Conservation (phyloP, 2,329 filamentous ascomycete genomes). For the Dactylellina sp. region DNA sequence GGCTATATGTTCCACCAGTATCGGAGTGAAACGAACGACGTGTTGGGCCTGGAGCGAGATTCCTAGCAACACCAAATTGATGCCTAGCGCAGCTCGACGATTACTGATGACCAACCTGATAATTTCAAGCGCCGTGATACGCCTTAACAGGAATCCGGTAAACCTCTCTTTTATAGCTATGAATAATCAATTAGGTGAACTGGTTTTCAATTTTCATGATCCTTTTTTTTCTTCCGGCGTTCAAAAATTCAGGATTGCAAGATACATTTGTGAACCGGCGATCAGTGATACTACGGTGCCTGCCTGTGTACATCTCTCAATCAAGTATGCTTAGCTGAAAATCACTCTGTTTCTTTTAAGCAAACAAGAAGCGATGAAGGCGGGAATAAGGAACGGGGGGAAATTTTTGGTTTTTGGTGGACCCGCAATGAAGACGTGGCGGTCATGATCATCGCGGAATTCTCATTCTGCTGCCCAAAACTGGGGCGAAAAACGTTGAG, state of each 20-base stretch:
- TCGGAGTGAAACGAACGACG: not conserved
- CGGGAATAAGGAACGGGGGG: too few relatives aligned
- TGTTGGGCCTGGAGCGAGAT: not conserved
- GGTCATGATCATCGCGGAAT: slow-evolving; percentile 12
- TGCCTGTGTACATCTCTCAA: too few relatives aligned
- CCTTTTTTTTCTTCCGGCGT: not conserved
- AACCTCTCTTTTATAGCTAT: not conserved
- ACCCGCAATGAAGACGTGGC: not conserved
- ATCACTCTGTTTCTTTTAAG: too few relatives aligned
- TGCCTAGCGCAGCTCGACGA: slow-evolving; percentile 4
- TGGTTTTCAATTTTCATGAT: not conserved
- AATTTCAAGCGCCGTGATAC: not conserved
- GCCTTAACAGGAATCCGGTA: slow-evolving; percentile 1
- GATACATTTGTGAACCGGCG: too few relatives aligned
- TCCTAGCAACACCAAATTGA: not conserved
- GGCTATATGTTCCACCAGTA: slow-evolving; percentile 9
- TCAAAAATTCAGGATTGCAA: not conserved
- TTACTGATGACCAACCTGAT: slow-evolving; percentile 2
- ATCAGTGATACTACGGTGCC: too few relatives aligned
- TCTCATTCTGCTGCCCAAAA: slow-evolving; percentile 37
- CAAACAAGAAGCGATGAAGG: too few relatives aligned
- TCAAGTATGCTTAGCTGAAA: too few relatives aligned
- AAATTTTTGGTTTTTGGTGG: too few relatives aligned
- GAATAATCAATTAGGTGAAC: too few relatives aligned
- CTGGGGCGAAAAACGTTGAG: slow-evolving; percentile 6